phyloP scores from a whole-genome alignment of 73 alveolate genomes.

The Effrenium voratum region DNA sequence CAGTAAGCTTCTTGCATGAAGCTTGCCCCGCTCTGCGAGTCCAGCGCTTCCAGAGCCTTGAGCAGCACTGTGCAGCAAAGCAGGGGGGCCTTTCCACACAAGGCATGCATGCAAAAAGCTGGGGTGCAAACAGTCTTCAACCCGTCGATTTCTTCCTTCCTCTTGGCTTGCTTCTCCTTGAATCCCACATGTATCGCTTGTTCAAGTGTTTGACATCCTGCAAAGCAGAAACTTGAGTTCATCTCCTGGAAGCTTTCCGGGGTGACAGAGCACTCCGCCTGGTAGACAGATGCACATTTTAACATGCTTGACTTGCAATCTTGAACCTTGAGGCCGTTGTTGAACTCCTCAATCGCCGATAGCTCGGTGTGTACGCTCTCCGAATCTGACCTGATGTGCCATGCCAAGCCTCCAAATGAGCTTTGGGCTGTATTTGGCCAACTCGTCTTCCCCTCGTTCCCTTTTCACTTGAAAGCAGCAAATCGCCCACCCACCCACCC shows the following conservation, averaged over 20 bases:
- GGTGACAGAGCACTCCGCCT: slow-evolving; percentile 78
- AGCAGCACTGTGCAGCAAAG: not conserved
- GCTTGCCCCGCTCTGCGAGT: slow-evolving; percentile 7
- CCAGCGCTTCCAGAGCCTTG: slow-evolving; percentile 63
- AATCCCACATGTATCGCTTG: not conserved
- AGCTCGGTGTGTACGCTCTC: slow-evolving; percentile 52
- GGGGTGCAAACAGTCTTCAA: slow-evolving; percentile 1
- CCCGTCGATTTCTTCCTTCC: slow-evolving; percentile 46
- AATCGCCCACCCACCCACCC: too few species aligned
- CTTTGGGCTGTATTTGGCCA: too few species aligned
- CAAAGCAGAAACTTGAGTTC: not conserved
- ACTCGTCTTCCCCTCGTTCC: too few species aligned
- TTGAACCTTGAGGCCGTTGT: slow-evolving; percentile 45
- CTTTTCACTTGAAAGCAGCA: too few species aligned
- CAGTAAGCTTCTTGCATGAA: not conserved
- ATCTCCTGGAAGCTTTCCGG: slow-evolving; percentile 54
- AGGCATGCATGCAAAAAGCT: not conserved
- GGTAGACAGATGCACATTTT: not conserved
- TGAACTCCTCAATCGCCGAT: slow-evolving; percentile 79
- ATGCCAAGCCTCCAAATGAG: too few species aligned
- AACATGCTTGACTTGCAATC: not conserved
- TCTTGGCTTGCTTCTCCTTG: slow-evolving; percentile 22
- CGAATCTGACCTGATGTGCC: slow-evolving; percentile 47
- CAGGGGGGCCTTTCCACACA: too few species aligned
- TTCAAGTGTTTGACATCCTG: not conserved